Evolutionary conservation across 164 flowering plant genomes (phyloP).

Genomic region (Malania oleifera): DNA sequence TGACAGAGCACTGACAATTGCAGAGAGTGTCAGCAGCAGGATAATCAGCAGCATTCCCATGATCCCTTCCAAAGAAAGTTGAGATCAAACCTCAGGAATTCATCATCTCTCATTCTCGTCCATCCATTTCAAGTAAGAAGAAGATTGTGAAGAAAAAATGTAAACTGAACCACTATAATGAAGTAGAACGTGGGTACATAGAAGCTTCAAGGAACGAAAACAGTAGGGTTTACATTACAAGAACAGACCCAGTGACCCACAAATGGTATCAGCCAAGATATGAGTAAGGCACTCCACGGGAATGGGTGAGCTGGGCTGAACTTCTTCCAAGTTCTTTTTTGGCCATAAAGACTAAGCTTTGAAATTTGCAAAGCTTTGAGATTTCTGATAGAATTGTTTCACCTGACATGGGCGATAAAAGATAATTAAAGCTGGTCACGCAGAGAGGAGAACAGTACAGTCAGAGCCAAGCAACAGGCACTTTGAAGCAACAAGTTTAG

Average conservation of each 20-base stretch:
- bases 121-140: background rate
- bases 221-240: background rate
- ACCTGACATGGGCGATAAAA: constrained; percentile 6
- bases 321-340: background rate
- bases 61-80: background rate
- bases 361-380: constrained; percentile 9
- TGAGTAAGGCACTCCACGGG: background rate
- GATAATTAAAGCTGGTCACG: background rate
- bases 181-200: constrained; percentile 5
- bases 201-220: constrained; percentile 10
- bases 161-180: background rate
- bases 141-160: background rate
- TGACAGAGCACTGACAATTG: constrained; percentile 9
- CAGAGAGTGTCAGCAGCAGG: constrained; percentile 11
- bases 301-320: constrained; percentile 9
- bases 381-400: constrained; percentile 4
- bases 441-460: constrained; percentile 7
- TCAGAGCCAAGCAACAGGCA: background rate
- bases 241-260: constrained; percentile 20
- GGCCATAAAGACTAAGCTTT: constrained; percentile 1
- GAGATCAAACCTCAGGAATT: constrained; percentile 13
- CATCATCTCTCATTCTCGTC: constrained; percentile 11
- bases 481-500: background rate
- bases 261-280: constrained; percentile 15
- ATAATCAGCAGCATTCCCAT: constrained; percentile 28